Evolutionary conservation across 176 grass and related monocot species (phyloP).

Genomic region (Bromus sterilis): DNA sequence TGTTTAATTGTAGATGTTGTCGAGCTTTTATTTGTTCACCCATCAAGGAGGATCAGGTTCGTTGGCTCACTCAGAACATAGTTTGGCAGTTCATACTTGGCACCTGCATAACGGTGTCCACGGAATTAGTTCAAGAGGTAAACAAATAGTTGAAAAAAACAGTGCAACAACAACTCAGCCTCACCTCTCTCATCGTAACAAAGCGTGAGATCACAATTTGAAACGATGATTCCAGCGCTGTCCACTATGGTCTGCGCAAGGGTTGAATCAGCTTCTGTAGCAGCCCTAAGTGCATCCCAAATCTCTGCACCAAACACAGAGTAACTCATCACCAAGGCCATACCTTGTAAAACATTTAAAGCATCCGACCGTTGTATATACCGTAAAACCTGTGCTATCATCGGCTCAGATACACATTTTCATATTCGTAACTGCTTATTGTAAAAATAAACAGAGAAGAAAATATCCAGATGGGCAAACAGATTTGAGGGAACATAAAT

Average conservation of each 20-base stretch:
- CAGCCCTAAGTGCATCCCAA: constrained; percentile 89
- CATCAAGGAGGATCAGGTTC: constrained; percentile 60
- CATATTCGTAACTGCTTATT: not conserved
- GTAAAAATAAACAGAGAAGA: not conserved
- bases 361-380: not conserved
- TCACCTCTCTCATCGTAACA: constrained; percentile 89
- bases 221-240: constrained; percentile 81
- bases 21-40: constrained; percentile 13
- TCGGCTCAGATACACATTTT: not conserved
- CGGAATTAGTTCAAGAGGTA: not conserved
- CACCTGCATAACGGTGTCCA: constrained; percentile 42
- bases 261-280: constrained; percentile 62
- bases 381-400: not conserved
- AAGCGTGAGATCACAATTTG: constrained; percentile 70
- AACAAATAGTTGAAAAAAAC: not conserved
- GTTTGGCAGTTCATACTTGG: constrained; percentile 81
- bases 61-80: constrained; percentile 88
- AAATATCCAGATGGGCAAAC: not conserved
- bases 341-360: not conserved
- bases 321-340: not conserved
- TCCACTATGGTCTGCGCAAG: constrained; percentile 90
- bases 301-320: constrained; percentile 51
- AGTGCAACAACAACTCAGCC: not conserved
- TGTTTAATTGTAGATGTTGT: not conserved
- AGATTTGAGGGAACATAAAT: not conserved